Percentiles rank a stretch among this genome's conserved stretches.
Evolutionary conservation across 495 filamentous ascomycete genomes (phyloP).

Genomic region (Penicillium paxilli): DNA sequence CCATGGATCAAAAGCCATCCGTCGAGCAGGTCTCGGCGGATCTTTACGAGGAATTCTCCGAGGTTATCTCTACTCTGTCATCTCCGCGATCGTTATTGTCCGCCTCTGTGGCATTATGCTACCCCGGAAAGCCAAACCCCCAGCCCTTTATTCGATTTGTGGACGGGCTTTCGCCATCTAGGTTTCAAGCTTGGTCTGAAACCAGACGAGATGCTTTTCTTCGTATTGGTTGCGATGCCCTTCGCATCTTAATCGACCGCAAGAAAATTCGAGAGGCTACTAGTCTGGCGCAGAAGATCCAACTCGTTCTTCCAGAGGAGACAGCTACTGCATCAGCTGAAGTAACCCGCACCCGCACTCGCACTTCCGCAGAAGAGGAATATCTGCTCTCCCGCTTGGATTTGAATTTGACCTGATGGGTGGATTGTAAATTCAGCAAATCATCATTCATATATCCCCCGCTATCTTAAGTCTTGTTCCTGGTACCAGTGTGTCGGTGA

Average conservation of each 20-base stretch:
- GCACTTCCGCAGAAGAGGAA: slow-evolving; percentile 20
- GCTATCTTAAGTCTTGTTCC: neutral
- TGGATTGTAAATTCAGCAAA: neutral
- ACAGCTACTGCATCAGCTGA: slow-evolving; percentile 4
- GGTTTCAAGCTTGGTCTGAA: slow-evolving; percentile 20
- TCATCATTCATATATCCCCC: neutral
- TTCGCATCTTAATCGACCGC: slow-evolving; percentile 36
- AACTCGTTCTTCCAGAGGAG: slow-evolving; percentile 29
- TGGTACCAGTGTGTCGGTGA: neutral
- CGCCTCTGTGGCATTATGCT: slow-evolving; percentile 31
- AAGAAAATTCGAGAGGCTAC: slow-evolving; percentile 29
- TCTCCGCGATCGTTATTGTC: slow-evolving; percentile 22
- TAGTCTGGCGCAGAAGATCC: slow-evolving; percentile 31
- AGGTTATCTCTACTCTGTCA: slow-evolving; percentile 23
- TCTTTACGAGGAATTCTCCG: slow-evolving; percentile 33
- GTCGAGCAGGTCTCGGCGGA: slow-evolving; percentile 19
- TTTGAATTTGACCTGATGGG: slow-evolving; percentile 29
- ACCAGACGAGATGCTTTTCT: slow-evolving; percentile 27
- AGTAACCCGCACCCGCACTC: slow-evolving; percentile 11
- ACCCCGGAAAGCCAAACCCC: slow-evolving; percentile 36
- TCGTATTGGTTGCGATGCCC: slow-evolving; percentile 32
- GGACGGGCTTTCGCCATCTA: slow-evolving; percentile 9
- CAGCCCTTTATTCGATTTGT: slow-evolving; percentile 32
- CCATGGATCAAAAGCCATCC: slow-evolving; percentile 18
- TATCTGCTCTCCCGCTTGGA: slow-evolving; percentile 30